A percentile compares a stretch with the other conserved stretches of the same genome.
These are phyloP conservation scores for Phytophthora parvispora DNA, from an alignment of 352 stramenopile genomes.

Conservation along the genomic window DNA sequence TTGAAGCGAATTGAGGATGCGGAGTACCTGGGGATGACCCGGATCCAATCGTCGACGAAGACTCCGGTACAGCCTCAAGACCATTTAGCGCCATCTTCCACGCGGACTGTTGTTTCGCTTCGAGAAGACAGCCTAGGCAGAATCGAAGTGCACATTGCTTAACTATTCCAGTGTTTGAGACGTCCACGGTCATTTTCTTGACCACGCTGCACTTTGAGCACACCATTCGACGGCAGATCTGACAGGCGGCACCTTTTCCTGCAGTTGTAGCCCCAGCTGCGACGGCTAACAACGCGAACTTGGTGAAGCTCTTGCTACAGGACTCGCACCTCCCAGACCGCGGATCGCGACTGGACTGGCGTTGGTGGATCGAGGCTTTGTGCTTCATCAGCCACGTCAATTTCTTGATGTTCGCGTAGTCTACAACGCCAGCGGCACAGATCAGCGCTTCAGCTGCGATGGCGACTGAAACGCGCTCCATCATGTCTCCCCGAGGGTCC, in stretches of 20 bases:
- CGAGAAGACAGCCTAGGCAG: slow-evolving; percentile 55
- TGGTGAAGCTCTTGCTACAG: slow-evolving; percentile 28
- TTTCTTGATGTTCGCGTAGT: slow-evolving; percentile 59
- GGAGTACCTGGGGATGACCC: slow-evolving; percentile 7
- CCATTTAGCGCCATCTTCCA: slow-evolving; percentile 48
- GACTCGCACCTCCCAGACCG: slow-evolving; percentile 37
- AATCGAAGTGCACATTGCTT: slow-evolving; percentile 55
- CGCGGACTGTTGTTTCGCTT: slow-evolving; percentile 53
- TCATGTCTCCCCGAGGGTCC: slow-evolving; percentile 52
- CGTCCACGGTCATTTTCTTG: slow-evolving; percentile 71
- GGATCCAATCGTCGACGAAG: slow-evolving; percentile 10
- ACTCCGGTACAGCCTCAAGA: slow-evolving; percentile 1
- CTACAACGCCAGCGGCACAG: slow-evolving; percentile 38
- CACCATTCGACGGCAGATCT: slow-evolving; percentile 57
- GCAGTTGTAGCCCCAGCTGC: slow-evolving; percentile 1
- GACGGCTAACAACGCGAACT: slow-evolving; percentile 21
- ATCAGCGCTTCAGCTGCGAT: slow-evolving; percentile 59
- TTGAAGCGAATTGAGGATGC: not conserved
- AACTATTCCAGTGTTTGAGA: slow-evolving; percentile 35
- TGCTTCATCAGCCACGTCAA: not conserved
- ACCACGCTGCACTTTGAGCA: slow-evolving; percentile 62
- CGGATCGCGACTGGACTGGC: not conserved
- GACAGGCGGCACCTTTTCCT: slow-evolving; percentile 39
- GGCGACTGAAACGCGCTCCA: slow-evolving; percentile 46
- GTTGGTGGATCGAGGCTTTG: slow-evolving; percentile 1